Conservation (phyloP, 345 rosid genomes). For the Limnanthes douglasii region DNA sequence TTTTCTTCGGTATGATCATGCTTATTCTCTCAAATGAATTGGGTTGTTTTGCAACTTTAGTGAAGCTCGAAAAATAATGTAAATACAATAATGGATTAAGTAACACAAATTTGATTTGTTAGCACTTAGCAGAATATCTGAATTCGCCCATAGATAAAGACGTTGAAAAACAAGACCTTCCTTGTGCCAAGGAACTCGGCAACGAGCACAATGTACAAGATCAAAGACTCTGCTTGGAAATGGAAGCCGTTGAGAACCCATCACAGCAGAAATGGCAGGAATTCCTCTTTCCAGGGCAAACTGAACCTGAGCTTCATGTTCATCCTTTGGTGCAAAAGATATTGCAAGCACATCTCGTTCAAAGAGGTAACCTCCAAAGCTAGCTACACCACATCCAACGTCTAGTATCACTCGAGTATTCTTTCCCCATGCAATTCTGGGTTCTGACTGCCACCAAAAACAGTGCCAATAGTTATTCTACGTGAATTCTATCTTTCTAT, state of each 20-base stretch:
- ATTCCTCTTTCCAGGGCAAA: constrained; percentile 93
- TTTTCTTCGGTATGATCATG: too few relatives aligned
- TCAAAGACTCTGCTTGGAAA: constrained; percentile 90
- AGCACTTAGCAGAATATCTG: too few relatives aligned
- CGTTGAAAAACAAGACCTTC: too few relatives aligned
- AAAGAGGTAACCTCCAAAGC: constrained; percentile 79
- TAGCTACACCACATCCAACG: constrained; percentile 96
- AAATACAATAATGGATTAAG: too few relatives aligned
- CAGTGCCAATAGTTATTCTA: not conserved
- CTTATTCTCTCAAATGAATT: too few relatives aligned
- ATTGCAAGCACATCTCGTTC: constrained; percentile 80
- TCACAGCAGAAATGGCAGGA: constrained; percentile 92
- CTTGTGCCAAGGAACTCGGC: constrained; percentile 91
- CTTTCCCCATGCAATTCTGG: constrained; percentile 72
- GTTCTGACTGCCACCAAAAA: constrained; percentile 33
- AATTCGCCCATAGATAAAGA: too few relatives aligned
- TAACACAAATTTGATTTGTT: too few relatives aligned
- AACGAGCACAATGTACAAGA: constrained; percentile 80
- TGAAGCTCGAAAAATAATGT: too few relatives aligned
- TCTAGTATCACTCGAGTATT: constrained; percentile 59
- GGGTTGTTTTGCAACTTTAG: too few relatives aligned
- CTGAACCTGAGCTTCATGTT: constrained; percentile 95
- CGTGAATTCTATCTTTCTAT: not conserved
- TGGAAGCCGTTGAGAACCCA: constrained; percentile 84
- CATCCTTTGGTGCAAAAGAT: constrained; percentile 97